These are phyloP conservation scores for Infundibulicybe gibba DNA, from an alignment of 768 basidiomycete species.

Conservation along the genomic window DNA sequence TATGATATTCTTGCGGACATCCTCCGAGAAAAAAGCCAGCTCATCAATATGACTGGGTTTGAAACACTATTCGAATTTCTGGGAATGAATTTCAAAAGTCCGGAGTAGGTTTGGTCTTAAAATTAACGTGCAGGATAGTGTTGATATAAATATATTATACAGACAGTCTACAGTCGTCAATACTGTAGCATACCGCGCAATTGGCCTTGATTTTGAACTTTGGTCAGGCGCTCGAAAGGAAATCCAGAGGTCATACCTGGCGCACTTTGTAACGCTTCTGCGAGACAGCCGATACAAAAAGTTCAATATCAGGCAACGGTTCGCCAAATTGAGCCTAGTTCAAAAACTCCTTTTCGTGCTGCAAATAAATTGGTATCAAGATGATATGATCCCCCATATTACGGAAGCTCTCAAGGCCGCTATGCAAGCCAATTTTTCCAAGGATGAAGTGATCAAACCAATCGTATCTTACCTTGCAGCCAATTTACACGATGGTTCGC, in stretches of 20 bases:
- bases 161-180: slow-evolving; percentile 85
- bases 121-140: not conserved
- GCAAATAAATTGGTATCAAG: slow-evolving; percentile 73
- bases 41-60: slow-evolving; percentile 79
- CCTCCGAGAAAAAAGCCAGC: slow-evolving; percentile 62
- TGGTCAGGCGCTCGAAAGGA: slow-evolving; percentile 74
- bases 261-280: slow-evolving; percentile 78
- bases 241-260: slow-evolving; percentile 75
- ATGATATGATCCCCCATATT: slow-evolving; percentile 46
- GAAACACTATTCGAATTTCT: slow-evolving; percentile 84
- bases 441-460: slow-evolving; percentile 79
- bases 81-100: slow-evolving; percentile 77
- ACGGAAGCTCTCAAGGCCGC: slow-evolving; percentile 59
- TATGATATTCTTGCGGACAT: slow-evolving; percentile 84
- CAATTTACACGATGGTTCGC: slow-evolving; percentile 65
- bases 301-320: slow-evolving; percentile 75
- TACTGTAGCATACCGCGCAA: slow-evolving; percentile 71
- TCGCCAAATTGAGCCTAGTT: slow-evolving; percentile 68
- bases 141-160: not conserved
- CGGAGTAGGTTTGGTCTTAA: slow-evolving; percentile 53
- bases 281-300: slow-evolving; percentile 65
- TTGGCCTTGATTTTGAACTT: slow-evolving; percentile 88
- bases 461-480: slow-evolving; percentile 84
- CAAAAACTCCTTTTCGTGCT: slow-evolving; percentile 78
- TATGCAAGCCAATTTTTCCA: slow-evolving; percentile 63